Conservation (phyloP, 768 basidiomycete species). For the Lentinula sp. region DNA sequence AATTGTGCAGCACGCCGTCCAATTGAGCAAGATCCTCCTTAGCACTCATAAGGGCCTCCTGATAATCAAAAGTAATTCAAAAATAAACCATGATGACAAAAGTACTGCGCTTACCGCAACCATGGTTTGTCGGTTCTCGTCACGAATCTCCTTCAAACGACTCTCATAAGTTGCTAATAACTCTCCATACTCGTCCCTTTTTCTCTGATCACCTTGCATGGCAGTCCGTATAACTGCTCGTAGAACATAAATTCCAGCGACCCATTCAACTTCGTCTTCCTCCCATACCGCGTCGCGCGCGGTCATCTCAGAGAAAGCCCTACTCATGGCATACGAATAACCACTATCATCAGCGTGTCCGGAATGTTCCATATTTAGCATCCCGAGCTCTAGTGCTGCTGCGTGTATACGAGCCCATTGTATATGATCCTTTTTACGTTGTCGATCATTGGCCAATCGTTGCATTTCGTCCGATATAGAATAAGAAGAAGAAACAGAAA, state of each 20-base stretch:
- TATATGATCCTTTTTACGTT: constrained; percentile 57
- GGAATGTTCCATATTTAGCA: constrained; percentile 34
- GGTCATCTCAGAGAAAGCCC: constrained; percentile 52
- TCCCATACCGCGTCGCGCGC: constrained; percentile 66
- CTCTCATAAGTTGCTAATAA: constrained; percentile 52
- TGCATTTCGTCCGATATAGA: constrained; percentile 58
- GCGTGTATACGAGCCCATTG: constrained; percentile 66
- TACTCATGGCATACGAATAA: constrained; percentile 37
- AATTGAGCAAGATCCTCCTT: constrained; percentile 49
- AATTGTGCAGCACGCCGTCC: constrained; percentile 16
- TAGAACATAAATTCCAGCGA: constrained; percentile 55
- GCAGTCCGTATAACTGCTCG: constrained; percentile 52
- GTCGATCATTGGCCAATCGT: constrained; percentile 52
- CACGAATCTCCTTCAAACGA: constrained; percentile 69
- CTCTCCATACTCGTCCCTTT: constrained; percentile 49
- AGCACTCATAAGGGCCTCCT: constrained; percentile 48
- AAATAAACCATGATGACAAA: background rate
- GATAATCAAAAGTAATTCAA: background rate
- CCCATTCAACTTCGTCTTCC: constrained; percentile 62
- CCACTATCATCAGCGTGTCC: constrained; percentile 33
- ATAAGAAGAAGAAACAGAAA: constrained; percentile 10
- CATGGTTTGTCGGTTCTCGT: constrained; percentile 56
- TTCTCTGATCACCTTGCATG: constrained; percentile 37
- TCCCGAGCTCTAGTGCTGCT: constrained; percentile 54
- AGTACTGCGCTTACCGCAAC: constrained; percentile 36